phyloP scores from a whole-genome alignment of 371 early-diverging fungal genomes.

The Rhizopus delemar region DNA sequence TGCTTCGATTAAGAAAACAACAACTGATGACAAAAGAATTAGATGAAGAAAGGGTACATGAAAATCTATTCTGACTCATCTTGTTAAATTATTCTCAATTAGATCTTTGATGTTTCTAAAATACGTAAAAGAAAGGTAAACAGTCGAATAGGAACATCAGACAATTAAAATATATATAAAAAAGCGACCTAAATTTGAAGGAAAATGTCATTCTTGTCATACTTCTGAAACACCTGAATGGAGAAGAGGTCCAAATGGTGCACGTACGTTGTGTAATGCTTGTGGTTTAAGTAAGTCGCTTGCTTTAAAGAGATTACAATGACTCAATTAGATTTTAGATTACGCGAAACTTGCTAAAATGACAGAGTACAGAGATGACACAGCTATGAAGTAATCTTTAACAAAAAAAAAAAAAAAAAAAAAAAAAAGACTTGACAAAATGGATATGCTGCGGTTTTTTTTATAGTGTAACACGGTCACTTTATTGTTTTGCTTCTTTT shows the following conservation, averaged over 20 bases:
- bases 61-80: background rate
- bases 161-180: background rate
- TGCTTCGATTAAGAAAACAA: conserved; percentile 45
- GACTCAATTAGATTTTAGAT: conserved; percentile 10
- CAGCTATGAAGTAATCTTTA: too few species aligned
- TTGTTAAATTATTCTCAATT: background rate
- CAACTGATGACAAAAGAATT: conserved; percentile 29
- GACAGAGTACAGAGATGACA: background rate
- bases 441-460: too few species aligned
- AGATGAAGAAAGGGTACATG: background rate
- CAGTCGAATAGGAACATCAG: background rate
- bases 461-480: too few species aligned
- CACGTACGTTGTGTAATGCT: conserved; percentile 68
- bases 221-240: conserved; percentile 71
- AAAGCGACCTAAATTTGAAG: conserved; percentile 50
- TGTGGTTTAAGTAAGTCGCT: conserved; percentile 63
- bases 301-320: conserved; percentile 1
- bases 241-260: conserved; percentile 72
- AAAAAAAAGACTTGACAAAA: too few species aligned
- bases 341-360: conserved; percentile 27
- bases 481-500: too few species aligned
- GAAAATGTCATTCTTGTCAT: conserved; percentile 61
- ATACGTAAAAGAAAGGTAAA: conserved; percentile 30
- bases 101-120: background rate
- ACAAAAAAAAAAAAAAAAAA: too few species aligned